Base-by-base conservation (phyloP, 306 rosid species). In the Parietaria judaica region DNA sequence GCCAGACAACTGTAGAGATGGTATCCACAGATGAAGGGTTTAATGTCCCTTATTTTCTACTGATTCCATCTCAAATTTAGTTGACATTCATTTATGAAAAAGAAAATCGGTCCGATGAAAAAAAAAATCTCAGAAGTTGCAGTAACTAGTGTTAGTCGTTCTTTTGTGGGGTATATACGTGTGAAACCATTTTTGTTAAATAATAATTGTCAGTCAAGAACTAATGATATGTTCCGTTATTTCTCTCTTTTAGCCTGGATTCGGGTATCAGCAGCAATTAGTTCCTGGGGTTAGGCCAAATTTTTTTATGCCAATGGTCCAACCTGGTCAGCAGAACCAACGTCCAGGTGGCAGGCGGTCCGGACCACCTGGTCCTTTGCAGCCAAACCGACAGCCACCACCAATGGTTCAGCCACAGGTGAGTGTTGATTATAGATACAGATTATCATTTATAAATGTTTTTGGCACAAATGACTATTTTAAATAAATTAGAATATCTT, bases 231-330 rank as follows among this genome's bases (percentile, higher is more conserved):
- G 31, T 43, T 44, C 50, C 16, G 36, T 67, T 15, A 7, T 67
- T 36, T 44, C 5, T 55, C 15, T 36, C 5, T 53, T 57, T 48
- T 51, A 74, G 79, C 70, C 75, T 11, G 75, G 79, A 13, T 75
- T 69, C 56, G 79, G 75, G 4, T 75, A 75, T 70, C 75, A 70
- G 61, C 79, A 75, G 65, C 75, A 75, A 43, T 63, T 75, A 23
- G 65, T 75, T 60, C 79, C 79, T 6, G 79, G 74, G 44, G 67
- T 69, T 23, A 70, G 79, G 75, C 79, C 79, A 14, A 75, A 75
- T 56, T 75, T 70, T 56, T 75, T 70, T 41, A n/a, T 75, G n/a
- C 79, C 79, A 1, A 60, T 75, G 51, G 79, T 75, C 41, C 75
- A 69, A 56, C 75, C 64, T 6, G 79, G 79, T 1, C 79, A 64